These are phyloP conservation scores for Lachancea nothofagi DNA, from an alignment of 805 yeast species.

Conservation along the genomic window DNA sequence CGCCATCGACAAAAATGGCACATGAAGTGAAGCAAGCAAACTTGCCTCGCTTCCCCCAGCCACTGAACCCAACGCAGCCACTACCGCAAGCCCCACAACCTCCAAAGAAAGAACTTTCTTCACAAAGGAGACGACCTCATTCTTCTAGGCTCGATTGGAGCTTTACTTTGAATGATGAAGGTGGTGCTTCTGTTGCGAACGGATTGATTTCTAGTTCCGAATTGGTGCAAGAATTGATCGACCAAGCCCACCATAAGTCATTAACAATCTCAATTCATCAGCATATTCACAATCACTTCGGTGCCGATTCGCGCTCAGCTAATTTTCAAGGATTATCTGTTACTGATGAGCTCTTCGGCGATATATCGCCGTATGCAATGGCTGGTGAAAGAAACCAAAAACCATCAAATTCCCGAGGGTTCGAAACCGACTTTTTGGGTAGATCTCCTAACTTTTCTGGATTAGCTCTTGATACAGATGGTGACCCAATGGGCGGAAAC, in stretches of 20 bases:
- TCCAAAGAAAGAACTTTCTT: not conserved
- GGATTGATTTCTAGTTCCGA: conserved; percentile 52
- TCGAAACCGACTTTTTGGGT: conserved; percentile 20
- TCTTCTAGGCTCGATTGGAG: conserved; percentile 52
- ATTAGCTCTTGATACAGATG: conserved; percentile 19
- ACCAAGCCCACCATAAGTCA: conserved; percentile 52
- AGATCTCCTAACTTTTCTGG: conserved; percentile 20
- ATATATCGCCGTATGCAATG: conserved; percentile 4
- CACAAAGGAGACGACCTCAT: conserved; percentile 4
- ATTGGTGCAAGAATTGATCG: conserved; percentile 50
- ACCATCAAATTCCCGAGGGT: conserved; percentile 1
- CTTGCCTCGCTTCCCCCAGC: too few species aligned
- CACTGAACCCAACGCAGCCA: too few species aligned
- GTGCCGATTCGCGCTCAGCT: conserved; percentile 1
- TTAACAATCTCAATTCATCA: conserved; percentile 72
- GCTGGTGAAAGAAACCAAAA: conserved; percentile 1
- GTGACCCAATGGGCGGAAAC: not conserved
- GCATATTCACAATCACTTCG: conserved; percentile 77
- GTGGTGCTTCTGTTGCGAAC: conserved; percentile 40
- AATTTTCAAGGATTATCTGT: not conserved
- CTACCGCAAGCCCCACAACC: not conserved
- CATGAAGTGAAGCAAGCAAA: too few species aligned
- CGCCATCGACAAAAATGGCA: too few species aligned
- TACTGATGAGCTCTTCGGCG: conserved; percentile 1
- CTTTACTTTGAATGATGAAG: conserved; percentile 45